Conservation (phyloP, 2,329 filamentous ascomycete species). For the Beauveria rudraprayagi region DNA sequence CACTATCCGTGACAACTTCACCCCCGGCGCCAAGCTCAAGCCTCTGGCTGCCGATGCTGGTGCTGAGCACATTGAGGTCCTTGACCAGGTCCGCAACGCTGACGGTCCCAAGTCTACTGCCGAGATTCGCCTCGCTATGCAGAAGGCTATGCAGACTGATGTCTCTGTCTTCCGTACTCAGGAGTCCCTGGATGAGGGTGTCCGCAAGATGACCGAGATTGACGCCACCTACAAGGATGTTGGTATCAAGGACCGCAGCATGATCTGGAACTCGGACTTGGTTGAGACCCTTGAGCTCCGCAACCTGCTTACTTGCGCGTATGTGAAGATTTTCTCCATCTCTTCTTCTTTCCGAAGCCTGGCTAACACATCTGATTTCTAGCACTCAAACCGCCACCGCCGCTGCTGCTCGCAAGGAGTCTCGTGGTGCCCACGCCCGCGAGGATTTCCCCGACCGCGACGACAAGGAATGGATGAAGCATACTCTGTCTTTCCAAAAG, state of each 20-base stretch:
- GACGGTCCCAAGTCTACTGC: slow-evolving; percentile 80
- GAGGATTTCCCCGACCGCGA: slow-evolving; percentile 96
- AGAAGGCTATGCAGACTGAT: slow-evolving; percentile 97
- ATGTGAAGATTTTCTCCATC: slow-evolving; percentile 38
- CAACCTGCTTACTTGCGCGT: slow-evolving; percentile 94
- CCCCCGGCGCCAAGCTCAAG: slow-evolving; percentile 71
- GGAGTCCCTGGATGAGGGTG: slow-evolving; percentile 88
- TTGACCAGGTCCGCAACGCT: slow-evolving; percentile 79
- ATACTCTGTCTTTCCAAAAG: slow-evolving; percentile 95
- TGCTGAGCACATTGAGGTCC: slow-evolving; percentile 74
- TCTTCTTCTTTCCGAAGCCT: too few relatives aligned
- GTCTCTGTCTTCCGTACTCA: slow-evolving; percentile 96
- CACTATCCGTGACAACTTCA: slow-evolving; percentile 92
- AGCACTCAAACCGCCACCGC: slow-evolving; percentile 85
- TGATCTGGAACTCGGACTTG: slow-evolving; percentile 99
- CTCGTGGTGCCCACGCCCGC: slow-evolving; percentile 90
- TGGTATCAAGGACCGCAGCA: slow-evolving; percentile 94
- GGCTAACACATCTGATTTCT: slow-evolving; percentile 13
- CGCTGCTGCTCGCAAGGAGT: slow-evolving; percentile 92
- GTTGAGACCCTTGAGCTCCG: slow-evolving; percentile 93
- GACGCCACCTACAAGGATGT: slow-evolving; percentile 74
- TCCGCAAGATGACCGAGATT: slow-evolving; percentile 76
- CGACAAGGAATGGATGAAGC: slow-evolving; percentile 98
- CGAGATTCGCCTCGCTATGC: slow-evolving; percentile 86
- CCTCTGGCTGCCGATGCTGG: slow-evolving; percentile 78